Conservation (phyloP, 2,329 filamentous ascomycete genomes). For the Pyrenochaeta sp. region DNA sequence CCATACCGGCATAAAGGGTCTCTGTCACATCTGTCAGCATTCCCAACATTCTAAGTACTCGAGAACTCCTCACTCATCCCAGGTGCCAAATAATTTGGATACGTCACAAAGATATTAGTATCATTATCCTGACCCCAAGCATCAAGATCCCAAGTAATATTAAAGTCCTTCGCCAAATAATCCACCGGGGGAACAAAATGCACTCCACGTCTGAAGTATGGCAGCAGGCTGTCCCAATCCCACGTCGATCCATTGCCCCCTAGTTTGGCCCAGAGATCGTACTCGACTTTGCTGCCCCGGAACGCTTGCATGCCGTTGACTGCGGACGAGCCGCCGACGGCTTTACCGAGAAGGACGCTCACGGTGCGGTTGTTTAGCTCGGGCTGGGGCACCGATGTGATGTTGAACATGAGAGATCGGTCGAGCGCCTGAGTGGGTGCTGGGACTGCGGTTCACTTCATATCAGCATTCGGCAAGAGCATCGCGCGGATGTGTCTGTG, state of each 20-base stretch:
- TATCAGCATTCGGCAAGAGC: too few species aligned
- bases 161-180: conserved; percentile 3
- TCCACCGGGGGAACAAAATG: neutral
- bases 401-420: too few species aligned
- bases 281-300: conserved; percentile 7
- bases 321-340: conserved; percentile 9
- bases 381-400: conserved; percentile 2
- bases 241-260: conserved; percentile 10
- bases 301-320: conserved; percentile 8
- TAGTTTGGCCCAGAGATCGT: conserved; percentile 12
- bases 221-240: conserved; percentile 13
- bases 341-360: conserved; percentile 4
- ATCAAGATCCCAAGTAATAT: conserved; percentile 6
- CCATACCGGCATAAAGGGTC: conserved; percentile 2
- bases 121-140: conserved; percentile 3
- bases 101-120: neutral
- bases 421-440: too few species aligned
- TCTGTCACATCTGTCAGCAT: neutral
- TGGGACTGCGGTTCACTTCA: too few species aligned
- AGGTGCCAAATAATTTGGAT: conserved; percentile 1
- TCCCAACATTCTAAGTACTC: neutral
- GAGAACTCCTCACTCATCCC: neutral
- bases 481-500: too few species aligned
- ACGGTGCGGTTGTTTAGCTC: neutral
- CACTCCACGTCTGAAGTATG: conserved; percentile 9